These are phyloP conservation scores for Orychophragmus violaceus DNA, from an alignment of 345 rosid genomes.

Conservation along the genomic window DNA sequence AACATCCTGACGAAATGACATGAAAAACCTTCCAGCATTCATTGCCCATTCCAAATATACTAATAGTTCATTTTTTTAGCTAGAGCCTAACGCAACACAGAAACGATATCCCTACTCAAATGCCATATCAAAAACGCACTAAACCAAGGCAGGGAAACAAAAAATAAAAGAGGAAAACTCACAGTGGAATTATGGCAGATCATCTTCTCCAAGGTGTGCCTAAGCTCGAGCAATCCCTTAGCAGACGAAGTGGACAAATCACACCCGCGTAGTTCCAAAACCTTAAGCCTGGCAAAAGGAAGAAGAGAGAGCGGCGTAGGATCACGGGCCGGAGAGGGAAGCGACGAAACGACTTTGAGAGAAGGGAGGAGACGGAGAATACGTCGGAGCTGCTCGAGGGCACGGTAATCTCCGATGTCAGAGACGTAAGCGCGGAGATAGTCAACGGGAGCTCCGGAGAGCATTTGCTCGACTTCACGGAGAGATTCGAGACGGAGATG, in stretches of 20 bases:
- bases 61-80: conserved; percentile 24
- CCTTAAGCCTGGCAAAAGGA: conserved; percentile 71
- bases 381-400: conserved; percentile 91
- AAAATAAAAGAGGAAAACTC: conserved; percentile 24
- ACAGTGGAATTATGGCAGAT: conserved; percentile 95
- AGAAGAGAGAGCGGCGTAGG: conserved; percentile 86
- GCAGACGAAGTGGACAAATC: conserved; percentile 93
- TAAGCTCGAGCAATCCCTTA: conserved; percentile 77
- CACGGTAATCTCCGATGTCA: conserved; percentile 94
- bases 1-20: conserved; percentile 23
- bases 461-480: conserved; percentile 74
- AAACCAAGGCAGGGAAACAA: background rate
- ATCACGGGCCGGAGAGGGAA: conserved; percentile 69
- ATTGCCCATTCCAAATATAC: conserved; percentile 24
- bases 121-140: conserved; percentile 2
- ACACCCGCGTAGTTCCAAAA: conserved; percentile 85
- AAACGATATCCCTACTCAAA: conserved; percentile 22
- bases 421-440: conserved; percentile 96
- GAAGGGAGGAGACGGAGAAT: conserved; percentile 73
- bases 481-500: conserved; percentile 88
- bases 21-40: conserved; percentile 15
- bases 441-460: conserved; percentile 89
- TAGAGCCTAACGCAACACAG: conserved; percentile 16
- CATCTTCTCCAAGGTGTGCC: conserved; percentile 86
- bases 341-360: conserved; percentile 75